A percentile compares a stretch with the other conserved stretches of the same genome.
Evolutionary conservation across 148 eudicot species (phyloP).

Genomic region (Fallopia convolvulus): DNA sequence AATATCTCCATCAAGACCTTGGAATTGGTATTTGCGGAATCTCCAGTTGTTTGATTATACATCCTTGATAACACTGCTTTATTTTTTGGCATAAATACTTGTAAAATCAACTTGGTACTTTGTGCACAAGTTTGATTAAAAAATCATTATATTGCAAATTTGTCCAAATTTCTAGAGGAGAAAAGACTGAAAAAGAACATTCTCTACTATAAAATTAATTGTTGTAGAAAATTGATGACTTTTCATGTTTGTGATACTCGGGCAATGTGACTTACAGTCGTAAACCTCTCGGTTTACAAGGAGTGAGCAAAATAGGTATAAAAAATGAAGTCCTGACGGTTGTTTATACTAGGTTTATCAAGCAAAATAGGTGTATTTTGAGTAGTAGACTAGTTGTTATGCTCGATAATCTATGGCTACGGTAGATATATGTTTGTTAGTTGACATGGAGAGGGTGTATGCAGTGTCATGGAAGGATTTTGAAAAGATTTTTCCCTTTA

Average conservation of each 20-base stretch:
- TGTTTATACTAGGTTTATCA: neutral
- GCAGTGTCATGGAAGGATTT: neutral
- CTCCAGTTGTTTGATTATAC: conserved; percentile 5
- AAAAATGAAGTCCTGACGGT: neutral
- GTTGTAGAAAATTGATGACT: neutral
- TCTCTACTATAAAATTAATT: neutral
- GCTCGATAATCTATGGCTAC: neutral
- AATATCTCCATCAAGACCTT: conserved; percentile 82
- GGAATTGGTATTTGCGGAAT: conserved; percentile 62
- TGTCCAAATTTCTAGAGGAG: neutral
- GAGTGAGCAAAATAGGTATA: neutral
- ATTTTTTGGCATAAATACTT: neutral
- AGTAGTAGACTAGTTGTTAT: neutral
- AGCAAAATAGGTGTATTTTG: too few species aligned
- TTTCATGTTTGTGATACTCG: neutral
- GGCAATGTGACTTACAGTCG: neutral
- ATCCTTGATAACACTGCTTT: neutral
- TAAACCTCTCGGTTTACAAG: neutral
- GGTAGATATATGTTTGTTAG: neutral
- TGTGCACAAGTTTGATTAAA: neutral
- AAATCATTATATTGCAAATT: neutral
- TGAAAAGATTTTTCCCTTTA: neutral
- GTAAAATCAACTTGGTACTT: neutral
- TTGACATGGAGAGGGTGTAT: neutral
- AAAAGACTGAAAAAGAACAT: neutral